phyloP scores from a whole-genome alignment of 768 basidiomycete species.

The Fomitopsis pulvina region DNA sequence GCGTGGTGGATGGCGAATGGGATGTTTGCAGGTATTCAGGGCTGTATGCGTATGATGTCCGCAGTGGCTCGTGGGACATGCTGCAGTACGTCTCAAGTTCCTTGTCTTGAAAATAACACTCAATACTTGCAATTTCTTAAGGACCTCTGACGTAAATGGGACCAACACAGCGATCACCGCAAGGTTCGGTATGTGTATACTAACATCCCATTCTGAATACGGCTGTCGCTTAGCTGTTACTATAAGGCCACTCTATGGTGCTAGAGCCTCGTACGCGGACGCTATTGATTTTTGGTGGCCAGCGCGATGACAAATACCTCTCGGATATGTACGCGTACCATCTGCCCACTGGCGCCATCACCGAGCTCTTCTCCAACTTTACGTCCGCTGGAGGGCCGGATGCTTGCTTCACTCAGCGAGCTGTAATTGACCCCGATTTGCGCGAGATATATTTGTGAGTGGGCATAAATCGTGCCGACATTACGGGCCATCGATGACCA shows the following conservation, averaged over 20 bases:
- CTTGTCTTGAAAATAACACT: too few relatives aligned
- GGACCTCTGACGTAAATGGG: constrained; percentile 18
- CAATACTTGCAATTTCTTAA: constrained; percentile 3
- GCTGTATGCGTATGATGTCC: constrained; percentile 66
- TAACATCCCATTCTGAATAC: neutral
- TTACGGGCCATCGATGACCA: neutral
- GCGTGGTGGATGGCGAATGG: constrained; percentile 62
- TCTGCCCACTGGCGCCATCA: constrained; percentile 46
- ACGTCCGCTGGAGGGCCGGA: constrained; percentile 57
- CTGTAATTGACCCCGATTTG: constrained; percentile 55
- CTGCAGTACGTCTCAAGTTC: constrained; percentile 47
- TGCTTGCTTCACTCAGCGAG: constrained; percentile 68
- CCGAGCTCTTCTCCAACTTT: constrained; percentile 60
- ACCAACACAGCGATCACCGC: constrained; percentile 43
- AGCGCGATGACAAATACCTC: constrained; percentile 57
- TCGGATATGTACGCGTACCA: constrained; percentile 77
- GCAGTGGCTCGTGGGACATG: constrained; percentile 57
- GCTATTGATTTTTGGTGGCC: constrained; percentile 71
- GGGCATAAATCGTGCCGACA: too few relatives aligned
- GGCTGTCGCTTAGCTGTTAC: neutral
- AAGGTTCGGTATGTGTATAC: constrained; percentile 49
- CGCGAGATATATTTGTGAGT: constrained; percentile 71
- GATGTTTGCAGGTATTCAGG: constrained; percentile 58
- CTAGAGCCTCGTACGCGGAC: constrained; percentile 52
- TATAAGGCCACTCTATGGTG: constrained; percentile 74